phyloP scores from a whole-genome alignment of 176 grass and related monocot species.

The Phragmites australis region DNA sequence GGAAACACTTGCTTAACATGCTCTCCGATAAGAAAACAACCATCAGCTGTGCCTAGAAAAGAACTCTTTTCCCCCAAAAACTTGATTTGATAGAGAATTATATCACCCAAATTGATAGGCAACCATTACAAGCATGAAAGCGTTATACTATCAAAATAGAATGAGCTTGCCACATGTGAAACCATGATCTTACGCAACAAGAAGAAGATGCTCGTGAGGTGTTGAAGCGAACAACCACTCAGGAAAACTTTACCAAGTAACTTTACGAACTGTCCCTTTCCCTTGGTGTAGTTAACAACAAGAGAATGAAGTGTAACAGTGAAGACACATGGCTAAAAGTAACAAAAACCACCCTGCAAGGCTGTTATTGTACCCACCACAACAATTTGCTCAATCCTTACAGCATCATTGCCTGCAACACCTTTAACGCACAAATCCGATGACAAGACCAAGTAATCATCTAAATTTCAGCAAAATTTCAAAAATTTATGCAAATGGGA shows the following conservation, averaged over 20 bases:
- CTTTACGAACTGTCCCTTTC: constrained; percentile 39
- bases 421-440: constrained; percentile 15
- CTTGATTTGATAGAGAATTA: constrained; percentile 7
- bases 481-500: not conserved
- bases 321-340: constrained; percentile 52
- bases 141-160: constrained; percentile 1
- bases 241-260: constrained; percentile 25
- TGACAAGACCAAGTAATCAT: not conserved
- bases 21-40: not conserved
- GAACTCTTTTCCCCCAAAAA: not conserved
- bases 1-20: not conserved
- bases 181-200: not conserved
- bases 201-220: constrained; percentile 6
- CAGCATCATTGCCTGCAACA: constrained; percentile 27
- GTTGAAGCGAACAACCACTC: constrained; percentile 30
- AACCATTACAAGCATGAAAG: constrained; percentile 26
- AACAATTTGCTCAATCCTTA: not conserved
- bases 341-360: constrained; percentile 36
- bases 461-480: not conserved
- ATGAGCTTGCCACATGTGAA: constrained; percentile 7
- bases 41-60: not conserved
- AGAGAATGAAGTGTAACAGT: constrained; percentile 39
- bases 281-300: constrained; percentile 24
- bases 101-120: not conserved
- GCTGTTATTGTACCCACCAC: constrained; percentile 32